Conservation (phyloP, 305 asterid species). For the Stenogyne calaminthoides region DNA sequence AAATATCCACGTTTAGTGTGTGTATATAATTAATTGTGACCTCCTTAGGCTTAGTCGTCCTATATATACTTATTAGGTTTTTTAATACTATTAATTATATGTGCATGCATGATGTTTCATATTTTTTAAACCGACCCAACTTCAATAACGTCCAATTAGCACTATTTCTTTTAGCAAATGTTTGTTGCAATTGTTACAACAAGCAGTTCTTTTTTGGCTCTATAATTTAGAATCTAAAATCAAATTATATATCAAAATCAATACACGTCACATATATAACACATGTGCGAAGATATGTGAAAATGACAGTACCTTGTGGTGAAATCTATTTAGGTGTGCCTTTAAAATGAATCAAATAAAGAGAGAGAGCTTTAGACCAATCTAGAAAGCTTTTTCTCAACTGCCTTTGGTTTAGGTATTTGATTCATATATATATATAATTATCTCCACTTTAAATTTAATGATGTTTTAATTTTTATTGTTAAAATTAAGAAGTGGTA, state of each 20-base stretch:
- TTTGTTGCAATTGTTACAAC: background rate
- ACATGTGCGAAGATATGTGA: slow-evolving; percentile 24
- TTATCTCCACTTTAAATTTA: too few species aligned
- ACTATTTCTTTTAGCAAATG: too few species aligned
- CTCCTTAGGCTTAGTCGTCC: too few species aligned
- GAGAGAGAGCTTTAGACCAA: background rate
- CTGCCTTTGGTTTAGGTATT: background rate
- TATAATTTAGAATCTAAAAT: too few species aligned
- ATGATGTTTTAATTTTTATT: too few species aligned
- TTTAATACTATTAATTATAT: too few species aligned
- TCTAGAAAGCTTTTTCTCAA: background rate
- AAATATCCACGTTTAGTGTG: too few species aligned
- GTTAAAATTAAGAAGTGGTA: too few species aligned
- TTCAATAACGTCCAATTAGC: background rate
- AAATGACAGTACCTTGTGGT: background rate
- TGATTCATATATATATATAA: background rate
- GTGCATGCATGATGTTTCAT: too few species aligned
- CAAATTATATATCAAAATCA: background rate
- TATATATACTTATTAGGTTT: too few species aligned
- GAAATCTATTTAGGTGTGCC: slow-evolving; percentile 13
- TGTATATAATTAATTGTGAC: too few species aligned
- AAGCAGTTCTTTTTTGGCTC: background rate
- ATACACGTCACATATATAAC: background rate
- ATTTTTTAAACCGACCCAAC: background rate
- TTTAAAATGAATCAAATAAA: slow-evolving; percentile 25